Evolutionary conservation across 2,329 filamentous ascomycete genomes (phyloP).

Genomic region (Pseudogymnoascus sp.): DNA sequence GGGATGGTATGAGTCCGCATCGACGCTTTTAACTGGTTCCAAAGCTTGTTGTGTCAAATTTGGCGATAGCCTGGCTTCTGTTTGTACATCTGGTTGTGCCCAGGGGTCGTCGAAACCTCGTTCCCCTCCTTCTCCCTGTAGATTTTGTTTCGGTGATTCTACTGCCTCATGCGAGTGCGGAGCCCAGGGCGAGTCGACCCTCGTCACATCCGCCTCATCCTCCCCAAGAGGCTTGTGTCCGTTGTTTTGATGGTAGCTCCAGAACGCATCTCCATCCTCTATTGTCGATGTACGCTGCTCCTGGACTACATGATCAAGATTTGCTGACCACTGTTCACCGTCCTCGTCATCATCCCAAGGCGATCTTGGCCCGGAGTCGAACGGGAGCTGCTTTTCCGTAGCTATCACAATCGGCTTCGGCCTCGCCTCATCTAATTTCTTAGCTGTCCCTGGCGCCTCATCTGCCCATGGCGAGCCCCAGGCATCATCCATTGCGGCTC

Average conservation of each 20-base stretch:
- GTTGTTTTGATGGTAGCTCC: neutral
- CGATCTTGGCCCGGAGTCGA: conserved; percentile 19
- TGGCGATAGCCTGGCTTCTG: neutral
- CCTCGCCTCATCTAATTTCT: conserved; percentile 12
- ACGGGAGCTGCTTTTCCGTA: conserved; percentile 16
- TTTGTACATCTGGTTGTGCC: neutral
- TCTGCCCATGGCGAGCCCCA: conserved; percentile 35
- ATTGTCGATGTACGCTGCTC: neutral
- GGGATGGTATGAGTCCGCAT: neutral
- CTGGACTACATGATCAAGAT: conserved; percentile 12
- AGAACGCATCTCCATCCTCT: neutral
- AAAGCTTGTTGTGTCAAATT: neutral
- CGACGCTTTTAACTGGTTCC: neutral
- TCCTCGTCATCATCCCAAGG: conserved; percentile 24
- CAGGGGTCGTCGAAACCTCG: neutral
- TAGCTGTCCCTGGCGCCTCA: conserved; percentile 19
- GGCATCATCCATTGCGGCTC: conserved; percentile 31
- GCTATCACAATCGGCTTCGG: conserved; percentile 14
- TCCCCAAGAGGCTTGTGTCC: neutral
- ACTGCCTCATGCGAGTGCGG: neutral
- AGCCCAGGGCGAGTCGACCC: neutral
- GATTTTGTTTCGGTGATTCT: neutral
- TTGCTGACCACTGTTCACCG: conserved; percentile 23
- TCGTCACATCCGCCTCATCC: neutral
- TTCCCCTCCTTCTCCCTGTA: neutral